phyloP scores from a whole-genome alignment of 2,329 filamentous ascomycete species.

The Hypoxylon sp. region DNA sequence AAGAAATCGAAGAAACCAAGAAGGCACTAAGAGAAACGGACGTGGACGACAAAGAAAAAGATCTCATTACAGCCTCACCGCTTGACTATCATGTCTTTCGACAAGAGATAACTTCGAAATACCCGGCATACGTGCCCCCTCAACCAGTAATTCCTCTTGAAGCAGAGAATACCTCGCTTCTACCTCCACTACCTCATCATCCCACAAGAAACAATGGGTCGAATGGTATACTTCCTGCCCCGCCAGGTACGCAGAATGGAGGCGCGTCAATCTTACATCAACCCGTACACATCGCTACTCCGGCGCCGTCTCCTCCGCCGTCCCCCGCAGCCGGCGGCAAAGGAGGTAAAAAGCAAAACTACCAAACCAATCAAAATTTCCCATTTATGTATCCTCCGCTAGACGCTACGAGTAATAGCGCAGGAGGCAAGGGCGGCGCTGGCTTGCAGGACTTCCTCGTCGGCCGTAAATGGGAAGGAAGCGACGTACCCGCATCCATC shows the following conservation, averaged over 20 bases:
- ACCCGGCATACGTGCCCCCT: conserved; percentile 93
- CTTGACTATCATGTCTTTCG: conserved; percentile 96
- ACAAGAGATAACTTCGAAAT: conserved; percentile 97
- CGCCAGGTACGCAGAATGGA: conserved; percentile 62
- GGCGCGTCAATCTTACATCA: conserved; percentile 89
- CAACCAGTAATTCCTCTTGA: conserved; percentile 84
- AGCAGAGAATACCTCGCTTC: conserved; percentile 86
- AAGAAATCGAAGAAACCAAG: conserved; percentile 79
- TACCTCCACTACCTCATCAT: conserved; percentile 84
- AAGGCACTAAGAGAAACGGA: conserved; percentile 70
- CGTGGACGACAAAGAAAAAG: conserved; percentile 69
- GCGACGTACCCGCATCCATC: conserved; percentile 92
- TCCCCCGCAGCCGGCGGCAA: conserved; percentile 89
- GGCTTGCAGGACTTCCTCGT: conserved; percentile 82
- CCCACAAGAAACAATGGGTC: conserved; percentile 67
- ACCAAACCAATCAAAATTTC: conserved; percentile 98
- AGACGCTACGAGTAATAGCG: conserved; percentile 86
- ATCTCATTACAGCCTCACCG: conserved; percentile 90
- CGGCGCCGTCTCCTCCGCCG: conserved; percentile 92
- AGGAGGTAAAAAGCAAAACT: conserved; percentile 97
- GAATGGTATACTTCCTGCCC: conserved; percentile 68
- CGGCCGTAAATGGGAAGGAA: conserved; percentile 89
- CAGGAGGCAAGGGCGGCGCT: conserved; percentile 87
- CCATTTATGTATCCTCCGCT: conserved; percentile 96
- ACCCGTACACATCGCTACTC: conserved; percentile 97